phyloP scores from a whole-genome alignment of 108 stramenopile species.

The Mayamaea pseudoterrestris region DNA sequence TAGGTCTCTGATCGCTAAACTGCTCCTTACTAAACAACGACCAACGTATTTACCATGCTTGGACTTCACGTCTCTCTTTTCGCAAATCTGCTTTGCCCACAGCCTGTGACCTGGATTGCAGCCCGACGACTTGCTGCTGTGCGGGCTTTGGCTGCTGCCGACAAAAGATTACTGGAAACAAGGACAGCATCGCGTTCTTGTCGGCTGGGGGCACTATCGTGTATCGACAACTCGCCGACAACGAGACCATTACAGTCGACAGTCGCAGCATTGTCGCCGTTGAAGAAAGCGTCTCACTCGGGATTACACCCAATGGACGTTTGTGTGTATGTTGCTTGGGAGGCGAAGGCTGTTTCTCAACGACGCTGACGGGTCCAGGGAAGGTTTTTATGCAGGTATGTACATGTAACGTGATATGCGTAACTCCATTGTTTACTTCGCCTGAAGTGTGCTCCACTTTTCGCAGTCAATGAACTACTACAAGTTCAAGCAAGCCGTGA shows the following conservation, averaged over 20 bases:
- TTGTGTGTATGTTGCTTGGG: constrained; percentile 70
- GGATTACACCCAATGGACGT: constrained; percentile 45
- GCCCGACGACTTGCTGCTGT: constrained; percentile 28
- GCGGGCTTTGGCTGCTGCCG: constrained; percentile 37
- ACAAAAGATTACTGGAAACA: constrained; percentile 26
- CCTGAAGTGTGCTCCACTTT: constrained; percentile 2
- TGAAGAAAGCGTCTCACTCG: constrained; percentile 40
- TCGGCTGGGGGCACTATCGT: constrained; percentile 48
- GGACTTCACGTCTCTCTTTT: too few relatives aligned
- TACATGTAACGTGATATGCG: constrained; percentile 11
- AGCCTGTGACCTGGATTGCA: constrained; percentile 20
- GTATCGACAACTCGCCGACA: constrained; percentile 30
- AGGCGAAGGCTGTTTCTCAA: constrained; percentile 77
- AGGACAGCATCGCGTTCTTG: constrained; percentile 37
- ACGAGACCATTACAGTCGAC: constrained; percentile 58
- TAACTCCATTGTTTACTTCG: constrained; percentile 1
- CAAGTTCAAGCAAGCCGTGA: constrained; percentile 17
- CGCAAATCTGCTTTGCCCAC: neutral
- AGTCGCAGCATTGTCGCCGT: constrained; percentile 56
- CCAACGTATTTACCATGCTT: too few relatives aligned
- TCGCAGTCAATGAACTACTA: constrained; percentile 9
- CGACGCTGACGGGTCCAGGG: constrained; percentile 76
- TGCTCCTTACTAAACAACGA: too few relatives aligned
- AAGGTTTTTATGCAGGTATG: constrained; percentile 60
- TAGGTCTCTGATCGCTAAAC: neutral